These are phyloP conservation scores for Spencermartinsiella europaea DNA, from an alignment of 805 yeast genomes.

Conservation along the genomic window DNA sequence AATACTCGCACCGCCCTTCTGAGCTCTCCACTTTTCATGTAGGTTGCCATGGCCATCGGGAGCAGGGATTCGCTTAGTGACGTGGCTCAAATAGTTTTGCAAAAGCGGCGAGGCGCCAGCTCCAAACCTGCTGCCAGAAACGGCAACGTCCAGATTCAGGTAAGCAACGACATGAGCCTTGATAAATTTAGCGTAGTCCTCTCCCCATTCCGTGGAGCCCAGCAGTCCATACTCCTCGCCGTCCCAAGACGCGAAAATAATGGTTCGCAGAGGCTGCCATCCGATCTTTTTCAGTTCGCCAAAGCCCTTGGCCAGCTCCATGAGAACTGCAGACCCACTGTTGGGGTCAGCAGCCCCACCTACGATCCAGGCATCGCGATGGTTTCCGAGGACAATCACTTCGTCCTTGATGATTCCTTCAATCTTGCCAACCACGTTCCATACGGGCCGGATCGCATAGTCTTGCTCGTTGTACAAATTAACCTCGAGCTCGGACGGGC, in stretches of 20 bases:
- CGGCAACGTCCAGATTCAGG: conserved; percentile 64
- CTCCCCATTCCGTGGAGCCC: conserved; percentile 78
- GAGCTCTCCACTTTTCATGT: conserved; percentile 32
- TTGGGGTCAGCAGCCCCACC: conserved; percentile 81
- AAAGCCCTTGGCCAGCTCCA: conserved; percentile 60
- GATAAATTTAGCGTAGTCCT: conserved; percentile 45
- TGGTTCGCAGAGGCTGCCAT: conserved; percentile 71
- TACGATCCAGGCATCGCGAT: conserved; percentile 75
- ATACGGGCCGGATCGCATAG: conserved; percentile 54
- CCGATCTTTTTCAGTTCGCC: conserved; percentile 48
- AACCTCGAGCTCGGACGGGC: conserved; percentile 44
- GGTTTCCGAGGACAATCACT: conserved; percentile 65
- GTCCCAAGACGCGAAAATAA: conserved; percentile 73
- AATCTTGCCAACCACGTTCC: conserved; percentile 58
- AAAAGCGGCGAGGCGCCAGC: conserved; percentile 58
- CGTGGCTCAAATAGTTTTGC: conserved; percentile 40
- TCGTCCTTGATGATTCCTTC: conserved; percentile 51
- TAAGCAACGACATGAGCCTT: conserved; percentile 56
- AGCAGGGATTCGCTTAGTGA: conserved; percentile 42
- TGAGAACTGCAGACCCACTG: conserved; percentile 59
- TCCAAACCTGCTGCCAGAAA: conserved; percentile 47
- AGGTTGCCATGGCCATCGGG: conserved; percentile 36
- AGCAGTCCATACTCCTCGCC: conserved; percentile 69
- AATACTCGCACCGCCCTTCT: conserved; percentile 33
- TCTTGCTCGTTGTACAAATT: conserved; percentile 58